Evolutionary conservation across 371 early-diverging fungal genomes (phyloP), one percentile per base, ranked within the genome.

Genomic region (Rhizomucor pusillus): DNA sequence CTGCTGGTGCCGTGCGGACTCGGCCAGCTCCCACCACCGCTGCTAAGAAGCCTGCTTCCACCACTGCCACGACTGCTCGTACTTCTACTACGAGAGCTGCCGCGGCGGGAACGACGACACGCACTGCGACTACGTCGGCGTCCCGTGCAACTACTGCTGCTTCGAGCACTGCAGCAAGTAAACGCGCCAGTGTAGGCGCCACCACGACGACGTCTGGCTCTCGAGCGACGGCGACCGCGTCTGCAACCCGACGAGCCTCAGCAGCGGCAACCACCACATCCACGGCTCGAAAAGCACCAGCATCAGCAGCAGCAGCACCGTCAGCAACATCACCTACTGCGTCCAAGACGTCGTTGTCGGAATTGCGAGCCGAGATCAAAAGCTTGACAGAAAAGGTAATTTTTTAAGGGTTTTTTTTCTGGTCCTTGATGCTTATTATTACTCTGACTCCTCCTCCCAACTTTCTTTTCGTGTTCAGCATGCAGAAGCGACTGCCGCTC

Each of bases 331-430:
- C 41, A 5, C 41, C 41, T 11, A 19, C 41, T 41, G 19, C 41
- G 4, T 14, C 41, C 41, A 41, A 14, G 11, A 41, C 41, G 12
- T 41, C 41, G 5, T 19, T 41, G 20, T 40, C 51, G 40, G 51
- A 51, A 37, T 40, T 51, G 23, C 4, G 24, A 22, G 22, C 51
- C 20, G 51, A 51, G 40, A 34, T 51, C 40, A 51, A 51, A 37
- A 39, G 37, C 39, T 37, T 51, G 51, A 40, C 36, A 22, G 51
- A 51, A 20, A 51, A 51, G 51, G 51, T 51, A 51, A 40, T 13
- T 9, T 24, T 13, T 18, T 16, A 9, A 49, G 20, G 16, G 22
- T 23, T 22, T 23, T 11, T 9, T n/a, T 33, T 40, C 5, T n/a
- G 16, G n/a, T n/a, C n/a, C n/a, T n/a, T n/a, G n/a, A n/a, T 18